Base-by-base conservation (phyloP, 2,329 filamentous ascomycete species). In the Cladosporium sp. region DNA sequence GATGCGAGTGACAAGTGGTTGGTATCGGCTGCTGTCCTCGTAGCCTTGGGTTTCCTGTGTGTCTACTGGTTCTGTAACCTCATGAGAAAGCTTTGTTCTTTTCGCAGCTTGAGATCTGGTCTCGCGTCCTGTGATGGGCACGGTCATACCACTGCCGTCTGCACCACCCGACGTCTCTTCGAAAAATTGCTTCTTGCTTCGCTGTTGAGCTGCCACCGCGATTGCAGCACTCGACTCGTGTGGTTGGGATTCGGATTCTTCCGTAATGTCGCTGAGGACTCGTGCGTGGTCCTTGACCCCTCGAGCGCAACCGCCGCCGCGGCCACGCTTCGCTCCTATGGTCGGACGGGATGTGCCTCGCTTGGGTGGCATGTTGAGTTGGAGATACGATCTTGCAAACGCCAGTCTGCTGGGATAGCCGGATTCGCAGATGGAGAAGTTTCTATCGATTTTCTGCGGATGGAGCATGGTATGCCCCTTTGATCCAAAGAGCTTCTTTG, bases 301-400 rank as follows among this genome's bases (percentile, higher is more conserved):
- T 29, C 20, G 35, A 7, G 19, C 33, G 5, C 22, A 35, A 16
- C 43, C 22, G 16, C 43, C 7, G 13, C 32, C 35, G 7, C 43
- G 43, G 6, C 43, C 43, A 11, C 43, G 35, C 25, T 16, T 19
- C 8, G 35, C 43, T 15, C 15, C 12, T 8, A 20, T 33, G 11
- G n/a, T 39, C 2, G 33, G 12, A 29, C 43, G 33, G 3, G 32
- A 13, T 5, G n/a, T 7, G 16, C 35, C 35, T 47, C 43, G 33
- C 22, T 39, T 47, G 5, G 43, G 43, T 13, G 43, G 33, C 43
- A 47, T 47, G 4, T 38, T 32, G 32, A n/a, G n/a, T n/a, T n/a
- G n/a, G n/a, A n/a, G n/a, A n/a, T n/a, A n/a, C n/a, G n/a, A n/a
- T n/a, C n/a, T n/a, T n/a, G n/a, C n/a, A n/a, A n/a, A n/a, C n/a